Evolutionary conservation across 2,329 filamentous ascomycete species (phyloP), one percentile per base, ranked within the genome.

Genomic region (Colletotrichum sublineola): DNA sequence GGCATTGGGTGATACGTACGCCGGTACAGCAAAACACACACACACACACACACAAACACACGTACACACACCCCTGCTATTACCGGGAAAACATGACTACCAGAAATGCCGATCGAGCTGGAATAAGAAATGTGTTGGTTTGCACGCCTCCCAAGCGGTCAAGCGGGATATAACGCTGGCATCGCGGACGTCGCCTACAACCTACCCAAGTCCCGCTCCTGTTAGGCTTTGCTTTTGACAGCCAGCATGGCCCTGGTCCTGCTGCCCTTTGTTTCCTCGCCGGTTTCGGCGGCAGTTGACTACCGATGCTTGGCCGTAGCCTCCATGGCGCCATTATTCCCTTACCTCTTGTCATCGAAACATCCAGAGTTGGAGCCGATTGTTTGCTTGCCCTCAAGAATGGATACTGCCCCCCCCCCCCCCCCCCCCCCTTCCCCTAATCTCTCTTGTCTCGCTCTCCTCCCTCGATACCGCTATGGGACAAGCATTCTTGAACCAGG

Each of bases 81-180:
- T 20, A 12, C 11, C 5, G 42, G 44, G 58, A 64, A 42, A 24
- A 15, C 29, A 11, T 64, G 62, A 64, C 62, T 44, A 42, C 42
- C 62, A 20, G 20, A 55, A 55, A 40, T 55, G 62, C 24, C 24
- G 50, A 64, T 55, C 62, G 24, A 3, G 62, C 33, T 64, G 62
- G 50, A 64, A 64, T 42, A 64, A 64, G 62, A 24, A 64, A 64
- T 3, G 11, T 55, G 62, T 55, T 64, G 36, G 62, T 53, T 52
- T 36, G 62, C 40, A n/a, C 55, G 62, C 48, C 55, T 55, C 62
- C 62, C 3, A 24, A 46, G 31, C 24, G 38, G 48, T 52, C 50
- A 64, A 52, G 33, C 24, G 31, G 24, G 33, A 44, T 55, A 9
- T 55, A 9, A 42, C 44, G 61, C 31, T 44, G 36, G 36, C 36